Evolutionary conservation across 2,329 filamentous ascomycete genomes (phyloP), one percentile per base, ranked within the genome.

Genomic region (Chrysoporthe cubensis): DNA sequence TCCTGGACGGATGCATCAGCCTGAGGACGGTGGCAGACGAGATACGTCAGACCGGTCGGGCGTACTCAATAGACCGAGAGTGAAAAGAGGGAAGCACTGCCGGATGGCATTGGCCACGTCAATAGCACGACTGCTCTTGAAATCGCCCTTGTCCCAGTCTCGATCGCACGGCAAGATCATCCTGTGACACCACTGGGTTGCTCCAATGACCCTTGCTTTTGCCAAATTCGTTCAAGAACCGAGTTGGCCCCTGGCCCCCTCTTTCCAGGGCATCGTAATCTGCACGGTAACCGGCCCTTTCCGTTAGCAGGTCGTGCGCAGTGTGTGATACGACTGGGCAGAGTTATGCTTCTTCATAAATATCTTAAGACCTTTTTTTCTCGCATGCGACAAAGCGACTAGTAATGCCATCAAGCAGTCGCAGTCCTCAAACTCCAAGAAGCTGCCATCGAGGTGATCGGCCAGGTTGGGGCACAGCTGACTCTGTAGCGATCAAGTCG

Each of bases 1-100:
- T 54, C 9, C 50, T 52, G 62, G 50, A 42, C 46, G 52, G 40
- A 56, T 63, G 67, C 64, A 63, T 63, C 58, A 68, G 67, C 43
- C 50, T 48, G 54, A 63, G 54, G 44, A 63, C 9, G 14, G 62
- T 34, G 18, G 43, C 42, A 40, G 16, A 40, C 34, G 42, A 21
- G 66, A 65, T 68, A 60, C 42, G 40, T n/a, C 37, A 46, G 58
- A 61, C 58, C 58, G 58, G 58, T 61, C 40, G 34, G 42, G 42
- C 58, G 14, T 61, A 32, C 26, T 32, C 21, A 8, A 40, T 16
- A 9, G 42, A 18, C 42, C 21, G 42, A 32, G 14, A 5, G 34
- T 8, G 40, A 7, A 32, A 21, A 44, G 57, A 26, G 40, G 37
- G 57, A 21, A 60, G 44, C n/a, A 60, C n/a, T 14, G 48, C 26